Percentiles rank a stretch among this genome's conserved stretches.
Evolutionary conservation across 129 eudicot genomes (phyloP).

Genomic region (Heracleum sosnowskyi): DNA sequence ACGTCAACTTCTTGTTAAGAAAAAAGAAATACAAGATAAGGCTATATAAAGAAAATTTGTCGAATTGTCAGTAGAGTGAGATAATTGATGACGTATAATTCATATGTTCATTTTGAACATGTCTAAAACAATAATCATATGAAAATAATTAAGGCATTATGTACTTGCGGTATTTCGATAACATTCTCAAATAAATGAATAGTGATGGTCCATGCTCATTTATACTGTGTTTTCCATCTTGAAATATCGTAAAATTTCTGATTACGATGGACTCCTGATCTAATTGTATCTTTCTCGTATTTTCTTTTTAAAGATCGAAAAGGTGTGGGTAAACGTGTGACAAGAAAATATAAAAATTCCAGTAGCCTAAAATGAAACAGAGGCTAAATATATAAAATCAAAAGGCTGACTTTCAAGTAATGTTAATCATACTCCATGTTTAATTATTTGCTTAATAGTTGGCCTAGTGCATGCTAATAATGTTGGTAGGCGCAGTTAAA

Average conservation of each 20-base stretch:
- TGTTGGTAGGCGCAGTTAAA: not conserved
- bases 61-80: no score
- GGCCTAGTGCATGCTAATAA: not conserved
- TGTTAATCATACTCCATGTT: not conserved
- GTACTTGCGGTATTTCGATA: not conserved
- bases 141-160: not conserved
- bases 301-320: no score
- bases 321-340: no score
- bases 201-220: not conserved
- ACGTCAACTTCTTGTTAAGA: no score
- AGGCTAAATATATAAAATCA: not conserved
- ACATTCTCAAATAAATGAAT: not conserved
- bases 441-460: not conserved
- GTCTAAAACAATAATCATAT: not conserved
- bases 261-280: no score
- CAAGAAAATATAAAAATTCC: no score
- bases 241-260: no score
- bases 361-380: not conserved
- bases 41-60: no score
- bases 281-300: no score
- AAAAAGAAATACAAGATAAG: no score
- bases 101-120: no score
- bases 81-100: no score
- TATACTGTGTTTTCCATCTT: not conserved
- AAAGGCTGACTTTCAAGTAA: constrained; percentile 21